Evolutionary conservation across 169 alveolate species (phyloP), one percentile per base, ranked within the genome.

Genomic region (Plasmodium chabaudi): DNA sequence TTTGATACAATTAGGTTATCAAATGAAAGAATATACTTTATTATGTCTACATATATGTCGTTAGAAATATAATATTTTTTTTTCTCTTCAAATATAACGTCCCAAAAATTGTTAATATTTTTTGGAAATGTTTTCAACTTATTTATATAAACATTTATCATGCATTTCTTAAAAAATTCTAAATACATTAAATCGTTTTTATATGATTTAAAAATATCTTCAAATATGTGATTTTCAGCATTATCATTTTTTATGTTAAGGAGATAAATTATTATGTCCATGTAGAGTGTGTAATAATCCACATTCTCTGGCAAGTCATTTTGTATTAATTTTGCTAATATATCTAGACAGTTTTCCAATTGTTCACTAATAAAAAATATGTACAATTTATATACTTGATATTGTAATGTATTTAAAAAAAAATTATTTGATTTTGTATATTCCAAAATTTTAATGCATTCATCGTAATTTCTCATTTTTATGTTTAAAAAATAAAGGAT

Each of bases 101-200:
- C 63, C 88, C 88, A 74, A 23, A 74, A 74, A 17, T 25, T 60
- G 17, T 5, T 3, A 42, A 74, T 44, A 60, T 61, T 63, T 23
- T 12, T 34, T 9, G 88, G 88, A 25, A 74, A 10, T n/a, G 56
- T 42, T 68, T 77, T 63, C n/a, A 44, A 34, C 9, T 49, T 61
- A 23, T 46, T 51, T 1, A 64, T 44, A 64, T 42, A 77, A 9
- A 21, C 5, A 51, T 77, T 65, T 25, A 77, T 63, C 19, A 77
- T 47, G 15, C 70, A 77, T 23, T 77, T 77, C 27, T 77, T 63
- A 77, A 46, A 77, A 51, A 77, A 77, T 44, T 77, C 88, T 46
- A 77, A 47, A 55, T 77, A 77, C 88, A 77, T 64, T 56, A 77
- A 77, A 47, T 64, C 65, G 17, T 77, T 77, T 64, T 77, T 77